These are phyloP conservation scores for Penicillium bovifimosum DNA, from an alignment of 495 filamentous ascomycete genomes.

Conservation along the genomic window DNA sequence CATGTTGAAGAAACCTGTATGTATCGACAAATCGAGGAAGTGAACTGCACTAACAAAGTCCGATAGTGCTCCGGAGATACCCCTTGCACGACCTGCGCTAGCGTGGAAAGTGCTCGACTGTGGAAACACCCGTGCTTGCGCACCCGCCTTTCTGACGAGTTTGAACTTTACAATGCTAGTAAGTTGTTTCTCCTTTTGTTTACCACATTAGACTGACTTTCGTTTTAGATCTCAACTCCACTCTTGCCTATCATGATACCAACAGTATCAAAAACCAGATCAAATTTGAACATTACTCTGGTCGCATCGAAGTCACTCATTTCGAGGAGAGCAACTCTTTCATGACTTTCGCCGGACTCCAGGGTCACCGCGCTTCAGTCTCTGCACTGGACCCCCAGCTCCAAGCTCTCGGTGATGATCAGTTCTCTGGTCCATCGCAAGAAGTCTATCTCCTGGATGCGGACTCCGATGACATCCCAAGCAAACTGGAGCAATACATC, in stretches of 20 bases:
- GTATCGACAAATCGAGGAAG: slow-evolving; percentile 2
- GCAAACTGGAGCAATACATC: slow-evolving; percentile 65
- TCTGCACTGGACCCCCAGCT: slow-evolving; percentile 51
- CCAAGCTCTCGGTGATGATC: slow-evolving; percentile 43
- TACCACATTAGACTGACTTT: slow-evolving; percentile 11
- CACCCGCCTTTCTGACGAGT: slow-evolving; percentile 66
- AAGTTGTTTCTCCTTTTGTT: slow-evolving; percentile 13
- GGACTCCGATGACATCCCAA: slow-evolving; percentile 61
- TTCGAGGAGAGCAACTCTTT: slow-evolving; percentile 52
- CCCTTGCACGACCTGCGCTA: slow-evolving; percentile 76
- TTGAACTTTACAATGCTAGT: slow-evolving; percentile 65
- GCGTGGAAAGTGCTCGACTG: slow-evolving; percentile 68
- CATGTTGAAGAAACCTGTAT: slow-evolving; percentile 74
- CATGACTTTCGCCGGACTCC: slow-evolving; percentile 47
- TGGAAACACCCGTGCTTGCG: slow-evolving; percentile 79
- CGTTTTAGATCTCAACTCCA: slow-evolving; percentile 53
- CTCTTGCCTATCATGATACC: slow-evolving; percentile 61
- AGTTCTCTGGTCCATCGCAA: slow-evolving; percentile 35
- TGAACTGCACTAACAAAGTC: slow-evolving; percentile 8
- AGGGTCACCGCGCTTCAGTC: slow-evolving; percentile 40
- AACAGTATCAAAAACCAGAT: slow-evolving; percentile 53
- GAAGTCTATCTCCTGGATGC: slow-evolving; percentile 57
- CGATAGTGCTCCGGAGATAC: slow-evolving; percentile 63
- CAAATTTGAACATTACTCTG: slow-evolving; percentile 51
- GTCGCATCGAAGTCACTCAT: slow-evolving; percentile 64